Percentiles rank a stretch among this genome's conserved stretches.
These are phyloP conservation scores for Wickerhamiella cacticola DNA, from an alignment of 805 yeast genomes.

Conservation along the genomic window DNA sequence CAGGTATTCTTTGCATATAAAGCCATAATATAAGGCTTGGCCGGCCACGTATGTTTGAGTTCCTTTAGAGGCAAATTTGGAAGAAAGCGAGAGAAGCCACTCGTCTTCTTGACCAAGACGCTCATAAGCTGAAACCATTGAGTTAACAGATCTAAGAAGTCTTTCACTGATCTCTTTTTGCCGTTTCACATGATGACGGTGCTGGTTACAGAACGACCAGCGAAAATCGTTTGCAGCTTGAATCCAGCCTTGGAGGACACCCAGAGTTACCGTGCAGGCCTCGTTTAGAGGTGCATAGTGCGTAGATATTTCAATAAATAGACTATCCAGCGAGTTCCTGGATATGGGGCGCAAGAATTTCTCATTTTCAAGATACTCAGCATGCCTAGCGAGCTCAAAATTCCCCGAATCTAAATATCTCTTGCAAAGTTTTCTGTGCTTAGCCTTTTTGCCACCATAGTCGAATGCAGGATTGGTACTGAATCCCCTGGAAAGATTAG, in stretches of 20 bases:
- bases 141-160: background rate
- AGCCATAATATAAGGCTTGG: slow-evolving; percentile 1
- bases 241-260: background rate
- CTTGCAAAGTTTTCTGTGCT: background rate
- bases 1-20: background rate
- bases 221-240: background rate
- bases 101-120: background rate
- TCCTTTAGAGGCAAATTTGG: background rate
- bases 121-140: background rate
- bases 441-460: background rate
- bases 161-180: background rate
- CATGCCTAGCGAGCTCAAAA: background rate
- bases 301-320: background rate
- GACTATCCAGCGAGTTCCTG: background rate
- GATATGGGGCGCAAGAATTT: background rate
- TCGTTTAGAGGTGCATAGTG: background rate
- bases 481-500: background rate
- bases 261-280: background rate
- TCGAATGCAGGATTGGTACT: background rate
- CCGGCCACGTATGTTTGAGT: background rate
- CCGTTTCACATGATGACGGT: background rate
- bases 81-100: background rate
- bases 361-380: background rate
- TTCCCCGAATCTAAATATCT: background rate
- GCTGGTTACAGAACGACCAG: background rate